Evolutionary conservation across 129 eudicot species (phyloP), one percentile per base, ranked within the genome.

Genomic region (Escallonia herrerae): DNA sequence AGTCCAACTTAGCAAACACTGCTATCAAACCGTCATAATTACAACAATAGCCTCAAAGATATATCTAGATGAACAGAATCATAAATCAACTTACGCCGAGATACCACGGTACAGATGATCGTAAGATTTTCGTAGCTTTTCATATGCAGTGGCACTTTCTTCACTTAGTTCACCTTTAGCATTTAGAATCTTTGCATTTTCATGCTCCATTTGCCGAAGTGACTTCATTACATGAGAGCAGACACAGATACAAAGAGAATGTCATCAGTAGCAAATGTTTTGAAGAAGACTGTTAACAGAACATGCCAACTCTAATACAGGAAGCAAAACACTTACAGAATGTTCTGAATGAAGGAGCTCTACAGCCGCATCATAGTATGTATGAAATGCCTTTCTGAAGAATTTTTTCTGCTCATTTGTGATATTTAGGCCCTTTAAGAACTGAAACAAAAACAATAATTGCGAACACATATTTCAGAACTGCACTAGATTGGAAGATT

Each of bases 101-200:
- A 93, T 78, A 37, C 98, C 98, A 71, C 98, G 95, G 67, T 85
- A 85, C 50, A 93, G 78, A 61, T 85, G 86, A 78, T 93, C 98
- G 64, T 83, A 93, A 12, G 98, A 88, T 74, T 93, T 93, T 60
- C 98, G 77, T 71, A 93, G 83, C 73, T 88, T 93, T 71, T 93
- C 96, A 83, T 93, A 93, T 40, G 91, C 73, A 72, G 96, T 52
- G 53, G 96, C 89, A 73, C 84, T 93, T 63, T 93, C 98, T 76
- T 93, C 98, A 41, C 89, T 88, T 52, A 93, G 86, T 82, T 93
- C 98, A 40, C 98, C 98, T 82, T 88, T 93, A 0, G 96, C 87
- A 72, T 88, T 88, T 66, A 93, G 62, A 39, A 86, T 93, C 79
- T 88, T 93, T 43, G 96, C 87, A 85, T 93, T 93, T 72, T 88